Evolutionary conservation across 306 rosid species (phyloP).

Genomic region (Vigna trinervia): DNA sequence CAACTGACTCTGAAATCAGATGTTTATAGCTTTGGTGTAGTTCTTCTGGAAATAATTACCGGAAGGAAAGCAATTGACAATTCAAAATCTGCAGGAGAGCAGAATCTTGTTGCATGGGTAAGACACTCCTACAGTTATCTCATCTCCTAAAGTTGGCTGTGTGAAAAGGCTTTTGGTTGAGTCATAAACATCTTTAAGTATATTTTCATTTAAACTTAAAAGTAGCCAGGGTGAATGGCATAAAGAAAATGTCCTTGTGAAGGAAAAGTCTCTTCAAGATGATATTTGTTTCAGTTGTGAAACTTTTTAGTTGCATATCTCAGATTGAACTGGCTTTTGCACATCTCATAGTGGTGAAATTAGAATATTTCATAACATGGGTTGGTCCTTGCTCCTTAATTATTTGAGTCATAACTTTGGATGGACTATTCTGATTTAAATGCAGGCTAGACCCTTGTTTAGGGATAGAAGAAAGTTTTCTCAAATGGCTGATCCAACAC

Average conservation of each 20-base stretch:
- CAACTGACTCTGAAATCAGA: conserved; percentile 90
- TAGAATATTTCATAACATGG: not conserved
- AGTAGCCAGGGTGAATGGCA: no score
- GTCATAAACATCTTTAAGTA: not conserved
- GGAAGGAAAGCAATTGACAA: conserved; percentile 91
- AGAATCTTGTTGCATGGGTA: conserved; percentile 98
- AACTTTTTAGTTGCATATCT: no score
- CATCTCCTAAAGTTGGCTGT: conserved; percentile 20
- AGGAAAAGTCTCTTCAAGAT: no score
- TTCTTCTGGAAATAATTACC: conserved; percentile 92
- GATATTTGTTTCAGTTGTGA: no score
- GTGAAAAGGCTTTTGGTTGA: conserved; percentile 28
- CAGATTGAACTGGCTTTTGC: no score
- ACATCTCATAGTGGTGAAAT: not conserved
- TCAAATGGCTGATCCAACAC: conserved; percentile 92
- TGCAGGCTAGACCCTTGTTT: conserved; percentile 90
- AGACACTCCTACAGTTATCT: conserved; percentile 38
- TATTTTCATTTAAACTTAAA: not conserved
- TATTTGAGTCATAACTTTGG: conserved; percentile 28
- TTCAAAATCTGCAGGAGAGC: conserved; percentile 85
- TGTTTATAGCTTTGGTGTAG: conserved; percentile 96
- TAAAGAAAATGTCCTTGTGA: no score
- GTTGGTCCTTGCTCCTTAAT: conserved; percentile 1
- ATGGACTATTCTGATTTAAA: conserved; percentile 33
- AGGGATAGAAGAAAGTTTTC: conserved; percentile 78